Base-by-base conservation (phyloP, 2,329 filamentous ascomycete genomes). In the Paracoccidioides lutzii region DNA sequence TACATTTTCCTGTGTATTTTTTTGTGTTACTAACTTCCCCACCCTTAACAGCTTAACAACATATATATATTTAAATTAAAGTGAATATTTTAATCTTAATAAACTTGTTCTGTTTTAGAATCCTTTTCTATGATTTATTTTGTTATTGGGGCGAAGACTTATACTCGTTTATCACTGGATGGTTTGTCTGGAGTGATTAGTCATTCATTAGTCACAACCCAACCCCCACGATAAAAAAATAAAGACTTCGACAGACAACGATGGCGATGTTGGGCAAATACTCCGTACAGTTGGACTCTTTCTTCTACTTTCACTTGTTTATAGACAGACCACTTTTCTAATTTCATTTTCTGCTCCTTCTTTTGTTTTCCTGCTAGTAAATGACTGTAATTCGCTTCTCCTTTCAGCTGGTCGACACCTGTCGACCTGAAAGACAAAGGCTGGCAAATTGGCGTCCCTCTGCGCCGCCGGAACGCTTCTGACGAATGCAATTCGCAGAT, bases 401-500 rank as follows among this genome's bases (percentile, higher is more conserved):
- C 15, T 28, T n/a, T 2, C 5, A 35, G 49, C 22, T 37, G 37
- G 49, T 32, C 49, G 46, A 30, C 22, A 3, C 22, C 37, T n/a
- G 38, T 32, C 49, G 49, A 14, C 49, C 28, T 52, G 32, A 10
- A 10, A 33, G 22, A n/a, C 15, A 33, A 12, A 49, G 40, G 12
- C 38, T 30, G 44, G 43, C 53, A 50, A 40, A 38, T 55, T 55
- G 53, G 53, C 53, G 38, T 43, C 45, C 35, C n/a, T 43, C 15
- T 44, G 53, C 35, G 38, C 38, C 4, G 44, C 44, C 51, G 45
- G 53, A 37, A 43, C 32, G 40, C 33, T 50, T 55, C 53, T 55
- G 53, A 51, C 53, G 53, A 55, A 55, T 42, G 10, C 45, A 30
- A 5, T 50, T 50, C 53, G 44, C 46, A 42, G 44, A 55, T 42